Evolutionary conservation across 495 filamentous ascomycete species (phyloP).

Genomic region (Penicillium nucicola): DNA sequence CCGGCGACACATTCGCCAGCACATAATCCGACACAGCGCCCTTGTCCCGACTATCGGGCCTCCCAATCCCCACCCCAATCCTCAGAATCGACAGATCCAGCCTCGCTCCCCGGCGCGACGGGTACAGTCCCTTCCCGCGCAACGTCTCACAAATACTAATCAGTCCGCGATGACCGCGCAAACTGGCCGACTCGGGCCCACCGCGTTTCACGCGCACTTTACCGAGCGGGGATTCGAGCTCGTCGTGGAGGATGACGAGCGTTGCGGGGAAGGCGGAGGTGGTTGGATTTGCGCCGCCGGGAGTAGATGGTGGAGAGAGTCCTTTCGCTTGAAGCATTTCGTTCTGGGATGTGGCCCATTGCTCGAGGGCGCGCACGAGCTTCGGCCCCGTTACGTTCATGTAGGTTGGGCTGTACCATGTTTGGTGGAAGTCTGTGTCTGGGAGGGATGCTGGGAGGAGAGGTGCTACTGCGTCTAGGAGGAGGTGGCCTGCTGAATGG

Average conservation of each 20-base stretch:
- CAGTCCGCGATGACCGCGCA: slow-evolving; percentile 75
- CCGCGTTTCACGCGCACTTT: slow-evolving; percentile 58
- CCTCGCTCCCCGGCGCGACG: not conserved
- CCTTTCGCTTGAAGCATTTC: slow-evolving; percentile 21
- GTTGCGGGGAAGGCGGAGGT: slow-evolving; percentile 27
- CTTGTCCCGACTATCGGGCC: slow-evolving; percentile 57
- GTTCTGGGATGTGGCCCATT: slow-evolving; percentile 47
- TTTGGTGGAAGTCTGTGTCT: slow-evolving; percentile 52
- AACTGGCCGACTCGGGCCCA: slow-evolving; percentile 48
- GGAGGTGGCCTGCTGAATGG: slow-evolving; percentile 75
- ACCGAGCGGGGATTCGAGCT: slow-evolving; percentile 69
- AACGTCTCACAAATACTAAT: slow-evolving; percentile 60
- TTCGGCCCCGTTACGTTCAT: slow-evolving; percentile 73
- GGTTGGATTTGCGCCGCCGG: not conserved
- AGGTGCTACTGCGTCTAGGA: slow-evolving; percentile 54
- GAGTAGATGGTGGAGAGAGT: not conserved
- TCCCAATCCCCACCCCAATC: slow-evolving; percentile 70
- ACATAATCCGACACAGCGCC: slow-evolving; percentile 64
- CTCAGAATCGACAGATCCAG: slow-evolving; percentile 41
- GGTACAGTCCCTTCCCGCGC: slow-evolving; percentile 30
- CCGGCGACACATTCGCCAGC: slow-evolving; percentile 54
- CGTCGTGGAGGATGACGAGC: slow-evolving; percentile 79
- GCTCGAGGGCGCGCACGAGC: slow-evolving; percentile 33
- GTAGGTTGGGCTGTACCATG: slow-evolving; percentile 63
- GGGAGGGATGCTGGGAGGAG: slow-evolving; percentile 40